Evolutionary conservation across 2,329 filamentous ascomycete genomes (phyloP).

Genomic region (Cladophialophora carrionii): DNA sequence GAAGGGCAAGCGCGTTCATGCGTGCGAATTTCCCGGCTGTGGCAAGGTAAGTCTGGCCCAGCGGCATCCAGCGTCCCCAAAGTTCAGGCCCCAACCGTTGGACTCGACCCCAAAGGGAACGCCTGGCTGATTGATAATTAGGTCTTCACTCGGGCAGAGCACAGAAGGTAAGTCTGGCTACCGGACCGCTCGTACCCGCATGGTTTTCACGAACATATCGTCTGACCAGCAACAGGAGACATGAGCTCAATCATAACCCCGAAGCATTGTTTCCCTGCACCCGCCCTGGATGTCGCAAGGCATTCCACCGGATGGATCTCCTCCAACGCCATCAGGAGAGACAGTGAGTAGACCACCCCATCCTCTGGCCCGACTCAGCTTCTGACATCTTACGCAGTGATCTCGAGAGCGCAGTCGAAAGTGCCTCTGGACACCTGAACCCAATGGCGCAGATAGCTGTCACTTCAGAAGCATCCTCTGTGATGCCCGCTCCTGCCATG

Average conservation of each 20-base stretch:
- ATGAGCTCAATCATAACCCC: conserved; percentile 56
- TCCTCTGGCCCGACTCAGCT: neutral
- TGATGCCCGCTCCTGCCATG: conserved; percentile 33
- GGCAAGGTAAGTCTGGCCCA: conserved; percentile 47
- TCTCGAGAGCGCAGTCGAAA: conserved; percentile 29
- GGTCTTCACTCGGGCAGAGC: conserved; percentile 57
- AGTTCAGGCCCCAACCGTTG: conserved; percentile 16
- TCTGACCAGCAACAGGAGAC: conserved; percentile 45
- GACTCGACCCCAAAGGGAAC: conserved; percentile 16
- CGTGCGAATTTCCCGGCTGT: conserved; percentile 53
- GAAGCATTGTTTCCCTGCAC: conserved; percentile 51
- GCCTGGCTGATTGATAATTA: conserved; percentile 37
- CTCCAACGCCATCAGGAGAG: conserved; percentile 55
- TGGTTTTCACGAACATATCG: neutral
- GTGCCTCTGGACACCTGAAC: conserved; percentile 24
- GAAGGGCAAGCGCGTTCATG: conserved; percentile 57
- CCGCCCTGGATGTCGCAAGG: conserved; percentile 51
- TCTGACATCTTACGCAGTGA: conserved; percentile 29
- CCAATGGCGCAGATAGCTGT: conserved; percentile 30
- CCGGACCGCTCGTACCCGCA: conserved; percentile 15
- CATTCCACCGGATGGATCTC: conserved; percentile 54
- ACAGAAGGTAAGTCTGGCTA: conserved; percentile 43
- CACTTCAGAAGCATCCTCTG: conserved; percentile 33
- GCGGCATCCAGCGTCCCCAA: conserved; percentile 15
- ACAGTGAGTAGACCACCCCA: conserved; percentile 47